Base-by-base conservation (phyloP, 768 basidiomycete genomes). In the Tephrocybe sp. region DNA sequence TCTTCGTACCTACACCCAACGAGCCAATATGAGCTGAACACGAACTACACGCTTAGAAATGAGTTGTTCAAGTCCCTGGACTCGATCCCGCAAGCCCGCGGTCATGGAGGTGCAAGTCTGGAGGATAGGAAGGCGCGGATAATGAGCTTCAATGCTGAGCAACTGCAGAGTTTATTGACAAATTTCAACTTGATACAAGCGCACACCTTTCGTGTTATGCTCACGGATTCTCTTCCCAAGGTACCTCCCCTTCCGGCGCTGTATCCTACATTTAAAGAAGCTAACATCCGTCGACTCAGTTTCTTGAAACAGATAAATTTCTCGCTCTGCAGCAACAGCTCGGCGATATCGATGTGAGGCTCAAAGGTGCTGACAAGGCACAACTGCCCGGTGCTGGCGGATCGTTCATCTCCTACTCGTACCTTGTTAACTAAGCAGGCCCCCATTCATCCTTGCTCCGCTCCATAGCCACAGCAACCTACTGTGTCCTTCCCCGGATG, bases 201-300 rank as follows among this genome's bases (percentile, higher is more conserved):
- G 3, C 30, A 57, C 14, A 57, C 56, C 2, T 57, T 57, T 32
- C 56, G 56, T 21, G 50, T 57, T 10, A 57, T 57, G 56, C 49
- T 57, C 15, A 51, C 46, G 21, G 56, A 57, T 18, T 54, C 56
- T n/a, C 50, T 57, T 45, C 53, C 56, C 6, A 50, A 50, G 52
- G 56, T 54, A 50, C n/a, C 15, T 38, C 5, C 25, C 41, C 24
- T 14, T 18, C 40, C 21, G 28, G 18, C 8, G 10, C 14, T 24
- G 4, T 12, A 15, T 1, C n/a, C 40, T 38, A 15, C 25, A 30
- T 23, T 15, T 37, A 9, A 6, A 11, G 10, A n/a, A 25, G 17
- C 39, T 54, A 25, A 54, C 28, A 14, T 20, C 34, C 1, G 11
- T 39, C 21, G 18, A 17, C 28, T 0, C 36, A 57, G 56, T 57